Percentiles rank a stretch among this genome's conserved stretches.
phyloP scores from a whole-genome alignment of 2,329 filamentous ascomycete species.

The Exophiala calicioides region DNA sequence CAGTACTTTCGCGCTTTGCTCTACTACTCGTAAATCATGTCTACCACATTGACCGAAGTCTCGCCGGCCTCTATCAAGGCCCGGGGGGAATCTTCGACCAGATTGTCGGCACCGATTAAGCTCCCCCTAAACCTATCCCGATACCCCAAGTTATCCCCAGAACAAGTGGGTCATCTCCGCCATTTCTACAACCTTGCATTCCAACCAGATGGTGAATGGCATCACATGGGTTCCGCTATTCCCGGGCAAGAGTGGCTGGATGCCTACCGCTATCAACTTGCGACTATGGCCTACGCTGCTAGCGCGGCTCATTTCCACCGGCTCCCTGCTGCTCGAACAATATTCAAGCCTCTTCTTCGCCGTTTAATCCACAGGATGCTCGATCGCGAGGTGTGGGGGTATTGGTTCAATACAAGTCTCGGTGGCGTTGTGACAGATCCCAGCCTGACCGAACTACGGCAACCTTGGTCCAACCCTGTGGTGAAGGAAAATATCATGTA shows the following conservation, averaged over 20 bases:
- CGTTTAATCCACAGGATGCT: conserved; percentile 46
- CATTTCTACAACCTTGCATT: conserved; percentile 24
- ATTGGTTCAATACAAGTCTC: conserved; percentile 46
- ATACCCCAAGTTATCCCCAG: conserved; percentile 23
- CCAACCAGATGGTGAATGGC: conserved; percentile 28
- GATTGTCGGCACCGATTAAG: no score
- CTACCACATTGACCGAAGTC: no score
- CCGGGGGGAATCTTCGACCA: no score
- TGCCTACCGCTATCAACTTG: conserved; percentile 43
- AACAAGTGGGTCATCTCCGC: conserved; percentile 24
- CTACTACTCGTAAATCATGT: no score
- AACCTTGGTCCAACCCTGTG: conserved; percentile 47
- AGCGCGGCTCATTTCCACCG: conserved; percentile 44
- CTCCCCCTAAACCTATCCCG: conserved; percentile 19
- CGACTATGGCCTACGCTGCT: conserved; percentile 44
- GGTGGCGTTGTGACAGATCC: conserved; percentile 40
- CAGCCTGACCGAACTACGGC: conserved; percentile 41
- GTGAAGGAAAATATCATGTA: conserved; percentile 48
- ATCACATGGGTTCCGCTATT: conserved; percentile 30
- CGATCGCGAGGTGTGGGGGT: conserved; percentile 45
- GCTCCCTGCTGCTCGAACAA: conserved; percentile 37
- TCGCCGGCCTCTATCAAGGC: no score
- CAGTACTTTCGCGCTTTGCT: no score
- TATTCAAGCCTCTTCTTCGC: conserved; percentile 40
- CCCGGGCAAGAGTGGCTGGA: conserved; percentile 41